phyloP scores from a whole-genome alignment of 73 alveolate species.

The Uronychia binucleata region DNA sequence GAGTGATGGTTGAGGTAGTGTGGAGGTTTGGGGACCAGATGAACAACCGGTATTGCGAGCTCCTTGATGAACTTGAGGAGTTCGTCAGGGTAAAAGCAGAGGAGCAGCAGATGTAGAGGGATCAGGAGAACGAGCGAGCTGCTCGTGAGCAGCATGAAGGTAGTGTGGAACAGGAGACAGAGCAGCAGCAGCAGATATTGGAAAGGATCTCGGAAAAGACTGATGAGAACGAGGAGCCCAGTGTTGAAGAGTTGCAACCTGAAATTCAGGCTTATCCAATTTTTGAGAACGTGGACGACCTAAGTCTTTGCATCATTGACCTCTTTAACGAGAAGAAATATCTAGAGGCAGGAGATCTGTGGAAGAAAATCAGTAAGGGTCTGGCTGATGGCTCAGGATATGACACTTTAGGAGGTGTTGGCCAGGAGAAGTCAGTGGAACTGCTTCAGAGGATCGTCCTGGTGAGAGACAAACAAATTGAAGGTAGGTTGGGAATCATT shows the following conservation, averaged over 20 bases:
- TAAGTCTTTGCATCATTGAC: not conserved
- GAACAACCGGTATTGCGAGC: not conserved
- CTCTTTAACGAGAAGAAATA: not conserved
- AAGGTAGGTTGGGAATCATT: not conserved
- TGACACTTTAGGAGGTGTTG: not conserved
- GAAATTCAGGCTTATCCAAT: not conserved
- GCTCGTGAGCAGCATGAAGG: not conserved
- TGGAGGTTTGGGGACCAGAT: not conserved
- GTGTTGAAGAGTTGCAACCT: not conserved
- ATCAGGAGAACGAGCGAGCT: not conserved
- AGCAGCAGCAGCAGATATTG: not conserved
- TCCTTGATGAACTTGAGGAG: not conserved
- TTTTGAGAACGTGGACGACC: not conserved
- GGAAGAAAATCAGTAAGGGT: not conserved
- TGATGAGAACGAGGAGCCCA: not conserved
- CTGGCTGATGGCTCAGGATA: not conserved
- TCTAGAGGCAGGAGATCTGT: not conserved
- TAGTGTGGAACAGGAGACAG: not conserved
- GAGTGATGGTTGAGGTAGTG: not conserved
- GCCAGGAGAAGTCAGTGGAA: not conserved
- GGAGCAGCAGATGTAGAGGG: not conserved
- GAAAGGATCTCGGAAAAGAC: not conserved
- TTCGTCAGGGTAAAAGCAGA: not conserved
- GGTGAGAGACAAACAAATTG: not conserved
- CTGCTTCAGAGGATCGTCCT: not conserved